These are phyloP conservation scores for Tuber calosporum DNA, from an alignment of 495 filamentous ascomycete genomes.

Conservation along the genomic window DNA sequence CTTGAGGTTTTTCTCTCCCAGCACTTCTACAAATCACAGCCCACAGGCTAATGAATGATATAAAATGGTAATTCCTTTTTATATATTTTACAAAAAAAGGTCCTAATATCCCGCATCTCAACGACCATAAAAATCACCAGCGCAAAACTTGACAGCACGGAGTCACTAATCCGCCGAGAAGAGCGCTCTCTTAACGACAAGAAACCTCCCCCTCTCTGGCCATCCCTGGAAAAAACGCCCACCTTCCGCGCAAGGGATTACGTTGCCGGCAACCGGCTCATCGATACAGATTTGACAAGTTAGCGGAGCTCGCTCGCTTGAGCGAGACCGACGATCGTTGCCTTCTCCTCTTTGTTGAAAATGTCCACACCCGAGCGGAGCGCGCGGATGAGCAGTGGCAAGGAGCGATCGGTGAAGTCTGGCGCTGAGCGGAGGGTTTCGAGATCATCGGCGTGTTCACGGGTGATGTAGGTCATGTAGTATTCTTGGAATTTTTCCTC, in stretches of 20 bases:
- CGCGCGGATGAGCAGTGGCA: constrained; percentile 58
- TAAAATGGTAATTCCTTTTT: constrained; percentile 6
- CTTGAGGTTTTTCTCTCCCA: constrained; percentile 31
- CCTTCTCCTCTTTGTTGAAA: constrained; percentile 35
- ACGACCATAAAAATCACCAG: constrained; percentile 40
- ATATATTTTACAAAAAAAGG: constrained; percentile 8
- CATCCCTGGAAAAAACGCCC: constrained; percentile 29
- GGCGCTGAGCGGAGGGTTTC: constrained; percentile 58
- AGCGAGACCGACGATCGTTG: constrained; percentile 18
- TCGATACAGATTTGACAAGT: background rate
- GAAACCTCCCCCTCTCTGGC: constrained; percentile 38
- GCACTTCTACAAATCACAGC: background rate
- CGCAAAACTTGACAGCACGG: constrained; percentile 38
- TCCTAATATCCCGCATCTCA: constrained; percentile 30
- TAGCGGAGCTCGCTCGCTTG: background rate
- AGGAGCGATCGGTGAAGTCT: constrained; percentile 58
- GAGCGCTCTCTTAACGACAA: constrained; percentile 36
- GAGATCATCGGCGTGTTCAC: constrained; percentile 64
- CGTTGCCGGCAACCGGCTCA: constrained; percentile 18
- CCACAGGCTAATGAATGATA: background rate
- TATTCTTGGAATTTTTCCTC: constrained; percentile 52
- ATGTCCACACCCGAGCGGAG: constrained; percentile 54
- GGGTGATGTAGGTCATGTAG: constrained; percentile 59
- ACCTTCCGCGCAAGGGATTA: constrained; percentile 38
- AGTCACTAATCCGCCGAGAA: constrained; percentile 37